Evolutionary conservation across 2,329 filamentous ascomycete genomes (phyloP), one percentile per base, ranked within the genome.

Genomic region (Hyphodiscus sp.): DNA sequence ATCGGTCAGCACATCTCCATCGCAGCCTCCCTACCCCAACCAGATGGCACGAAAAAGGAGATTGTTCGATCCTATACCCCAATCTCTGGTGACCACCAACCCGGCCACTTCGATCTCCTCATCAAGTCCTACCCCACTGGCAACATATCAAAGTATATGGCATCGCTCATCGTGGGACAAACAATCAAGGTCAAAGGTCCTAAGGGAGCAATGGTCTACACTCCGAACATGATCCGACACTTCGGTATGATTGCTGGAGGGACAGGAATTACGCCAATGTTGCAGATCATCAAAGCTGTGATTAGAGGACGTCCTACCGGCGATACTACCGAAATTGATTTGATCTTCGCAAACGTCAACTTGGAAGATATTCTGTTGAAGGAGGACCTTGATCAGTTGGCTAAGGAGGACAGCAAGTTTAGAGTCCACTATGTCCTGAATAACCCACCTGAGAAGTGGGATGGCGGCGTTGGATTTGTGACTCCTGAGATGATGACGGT

Each of bases 1-100:
- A 97, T 97, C 76, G 94, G 94, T 69, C 94, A 99, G 77, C 94
- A 99, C 78, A 96, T 99, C 74, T 96, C 92, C 58, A 90, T 99
- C 69, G 89, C 87, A 63, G 92, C 91, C 52, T 82, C 80, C 53
- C 82, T 91, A 57, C 65, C 73, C 44, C 81, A 85, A 66, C 58
- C 63, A 26, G 83, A 89, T 65, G 90, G 89, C 68, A 79, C 80
- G 65, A 77, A 77, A 62, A 92, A 94, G 75, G 88, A 95, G 68
- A 86, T 95, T 61, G 85, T 95, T 51, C 88, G 91, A 67, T 95
- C 89, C 20, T 96, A 96, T 77, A 96, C 91, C 11, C 91, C 91
- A 55, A 90, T 95, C 71, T 91, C 88, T 45, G 90, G 88, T 63
- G 91, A 95, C 74, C 84, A 92, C 71, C 85, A 91, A 70, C 84